These are phyloP conservation scores for Thecaphora thlaspeos DNA, from an alignment of 1,284 basidiomycete species.

Conservation along the genomic window DNA sequence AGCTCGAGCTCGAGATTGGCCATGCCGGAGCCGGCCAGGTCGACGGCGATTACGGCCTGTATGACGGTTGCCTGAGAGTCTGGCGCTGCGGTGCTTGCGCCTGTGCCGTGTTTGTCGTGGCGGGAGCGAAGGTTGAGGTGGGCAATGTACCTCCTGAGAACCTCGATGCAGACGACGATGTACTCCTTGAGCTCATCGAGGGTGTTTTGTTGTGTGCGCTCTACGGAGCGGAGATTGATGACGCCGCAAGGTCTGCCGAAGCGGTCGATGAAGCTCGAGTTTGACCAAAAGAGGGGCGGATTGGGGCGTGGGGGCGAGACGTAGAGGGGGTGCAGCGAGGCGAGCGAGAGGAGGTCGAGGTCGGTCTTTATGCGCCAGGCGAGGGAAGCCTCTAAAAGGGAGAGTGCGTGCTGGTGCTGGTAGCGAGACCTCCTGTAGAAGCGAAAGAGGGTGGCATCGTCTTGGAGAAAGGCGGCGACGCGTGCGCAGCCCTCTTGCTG, in stretches of 20 bases:
- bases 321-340: constrained; percentile 48
- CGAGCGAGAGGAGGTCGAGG: constrained; percentile 35
- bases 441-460: constrained; percentile 43
- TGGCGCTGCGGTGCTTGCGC: background rate
- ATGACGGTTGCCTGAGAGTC: constrained; percentile 25
- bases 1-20: constrained; percentile 55
- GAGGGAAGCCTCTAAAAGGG: constrained; percentile 29
- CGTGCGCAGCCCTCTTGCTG: constrained; percentile 23
- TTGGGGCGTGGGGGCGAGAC: constrained; percentile 29
- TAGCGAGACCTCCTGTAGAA: constrained; percentile 42
- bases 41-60: constrained; percentile 46
- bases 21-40: constrained; percentile 42
- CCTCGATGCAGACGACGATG: constrained; percentile 54
- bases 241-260: constrained; percentile 49
- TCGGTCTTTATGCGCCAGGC: constrained; percentile 49
- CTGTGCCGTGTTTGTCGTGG: background rate
- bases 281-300: constrained; percentile 54
- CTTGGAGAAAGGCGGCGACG: constrained; percentile 16
- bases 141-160: constrained; percentile 46
- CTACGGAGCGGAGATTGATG: constrained; percentile 47
- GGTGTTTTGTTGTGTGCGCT: constrained; percentile 38
- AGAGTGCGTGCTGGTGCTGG: constrained; percentile 24
- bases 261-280: constrained; percentile 44
- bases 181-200: constrained; percentile 53
- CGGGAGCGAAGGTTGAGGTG: constrained; percentile 7